A percentile compares a stretch with the other conserved stretches of the same genome.
These are phyloP conservation scores for Cryptosporidium ryanae DNA, from an alignment of 169 alveolate species.

Conservation along the genomic window DNA sequence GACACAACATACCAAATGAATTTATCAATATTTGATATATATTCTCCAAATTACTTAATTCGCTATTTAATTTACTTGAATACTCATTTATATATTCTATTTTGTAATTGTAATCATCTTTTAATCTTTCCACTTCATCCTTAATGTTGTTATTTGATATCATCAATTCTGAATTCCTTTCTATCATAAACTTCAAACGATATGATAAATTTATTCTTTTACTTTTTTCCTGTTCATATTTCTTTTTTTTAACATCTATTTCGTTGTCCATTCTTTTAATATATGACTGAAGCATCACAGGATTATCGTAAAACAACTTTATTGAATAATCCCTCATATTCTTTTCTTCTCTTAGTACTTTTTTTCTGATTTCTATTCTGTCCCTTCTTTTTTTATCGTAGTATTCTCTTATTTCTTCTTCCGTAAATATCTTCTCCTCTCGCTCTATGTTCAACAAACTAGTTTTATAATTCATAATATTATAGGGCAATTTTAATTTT, in stretches of 20 bases:
- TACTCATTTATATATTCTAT: neutral
- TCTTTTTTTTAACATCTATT: conserved; percentile 7
- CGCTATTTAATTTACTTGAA: neutral
- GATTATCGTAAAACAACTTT: conserved; percentile 51
- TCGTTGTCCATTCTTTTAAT: conserved; percentile 53
- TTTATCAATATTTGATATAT: conserved; percentile 40
- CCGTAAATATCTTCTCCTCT: neutral
- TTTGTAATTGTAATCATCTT: conserved; percentile 10
- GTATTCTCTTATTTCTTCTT: conserved; percentile 30
- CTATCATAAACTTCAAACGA: conserved; percentile 31
- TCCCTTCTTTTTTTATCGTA: conserved; percentile 11
- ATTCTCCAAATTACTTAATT: conserved; percentile 17
- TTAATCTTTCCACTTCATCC: conserved; percentile 13
- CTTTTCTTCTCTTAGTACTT: conserved; percentile 7
- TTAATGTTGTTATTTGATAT: neutral
- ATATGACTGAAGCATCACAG: conserved; percentile 12
- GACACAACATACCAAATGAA: conserved; percentile 64
- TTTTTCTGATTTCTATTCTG: conserved; percentile 28
- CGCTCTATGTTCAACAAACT: conserved; percentile 12
- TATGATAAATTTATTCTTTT: conserved; percentile 24
- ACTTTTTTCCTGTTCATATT: conserved; percentile 36
- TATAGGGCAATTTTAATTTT: neutral
- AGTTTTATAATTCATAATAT: neutral
- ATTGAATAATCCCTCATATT: conserved; percentile 14
- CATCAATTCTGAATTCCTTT: conserved; percentile 12